A percentile compares a stretch with the other conserved stretches of the same genome.
These are phyloP conservation scores for Sugiyamaella grinbergsii DNA, from an alignment of 1,139 yeast species.

Conservation along the genomic window DNA sequence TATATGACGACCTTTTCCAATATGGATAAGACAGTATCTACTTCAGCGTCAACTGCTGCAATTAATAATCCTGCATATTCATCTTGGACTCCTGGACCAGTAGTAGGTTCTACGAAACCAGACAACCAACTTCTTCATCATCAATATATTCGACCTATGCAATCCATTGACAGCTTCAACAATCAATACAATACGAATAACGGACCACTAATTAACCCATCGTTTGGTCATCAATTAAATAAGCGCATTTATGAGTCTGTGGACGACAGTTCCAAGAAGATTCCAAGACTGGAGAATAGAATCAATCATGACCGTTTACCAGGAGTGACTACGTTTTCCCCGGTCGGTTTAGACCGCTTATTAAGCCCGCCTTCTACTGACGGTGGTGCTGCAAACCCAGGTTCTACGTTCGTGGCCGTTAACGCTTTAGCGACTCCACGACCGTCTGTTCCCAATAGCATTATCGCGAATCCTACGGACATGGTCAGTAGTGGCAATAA, in stretches of 20 bases:
- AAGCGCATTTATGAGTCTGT: conserved; percentile 1
- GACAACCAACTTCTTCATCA: not conserved
- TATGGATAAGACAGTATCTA: not conserved
- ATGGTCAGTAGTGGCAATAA: too few relatives aligned
- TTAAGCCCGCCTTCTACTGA: too few relatives aligned
- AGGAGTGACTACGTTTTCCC: conserved; percentile 7
- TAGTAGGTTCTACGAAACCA: not conserved
- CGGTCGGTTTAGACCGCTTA: not conserved
- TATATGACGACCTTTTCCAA: not conserved
- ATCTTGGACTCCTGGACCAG: conserved; percentile 1
- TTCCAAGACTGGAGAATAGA: not conserved
- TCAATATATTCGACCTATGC: not conserved
- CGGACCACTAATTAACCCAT: not conserved
- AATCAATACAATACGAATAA: too few relatives aligned
- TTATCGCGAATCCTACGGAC: too few relatives aligned
- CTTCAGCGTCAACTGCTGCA: not conserved
- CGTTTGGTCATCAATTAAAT: not conserved
- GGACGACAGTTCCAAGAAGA: not conserved
- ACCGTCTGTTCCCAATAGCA: too few relatives aligned
- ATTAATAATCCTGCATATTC: conserved; percentile 7
- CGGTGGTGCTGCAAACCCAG: too few relatives aligned
- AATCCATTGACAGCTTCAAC: not conserved
- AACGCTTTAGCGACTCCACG: too few relatives aligned
- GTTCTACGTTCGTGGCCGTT: too few relatives aligned
- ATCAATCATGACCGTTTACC: not conserved